Evolutionary conservation across 495 filamentous ascomycete genomes (phyloP), one percentile per base, ranked within the genome.

Genomic region (Tetracladium setigerum): DNA sequence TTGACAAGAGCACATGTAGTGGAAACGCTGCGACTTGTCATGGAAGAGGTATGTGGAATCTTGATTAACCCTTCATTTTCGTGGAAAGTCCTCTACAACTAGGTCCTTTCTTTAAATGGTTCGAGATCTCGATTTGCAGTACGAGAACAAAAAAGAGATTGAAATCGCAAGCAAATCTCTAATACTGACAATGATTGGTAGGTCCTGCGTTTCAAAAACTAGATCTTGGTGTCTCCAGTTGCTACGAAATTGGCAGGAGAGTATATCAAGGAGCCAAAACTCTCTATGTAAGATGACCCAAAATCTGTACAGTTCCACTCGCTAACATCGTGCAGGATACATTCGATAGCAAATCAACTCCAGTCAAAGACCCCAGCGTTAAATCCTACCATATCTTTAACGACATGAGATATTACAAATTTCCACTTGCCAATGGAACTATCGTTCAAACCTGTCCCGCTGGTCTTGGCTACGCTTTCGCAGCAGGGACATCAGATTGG

Each of bases 391-490:
- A 58, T 31, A 75, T 79, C 30, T 87, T 77, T 57, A 72, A 83
- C n/a, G 73, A 89, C 54, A 78, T 78, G 74, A 44, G 46, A 16
- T 76, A 64, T 59, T 74, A 62, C 55, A 63, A 64, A 4, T 95
- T 96, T 58, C 65, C 72, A 15, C 78, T 90, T 10, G 72, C 83
- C 4, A 89, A 95, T 58, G 86, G 85, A 37, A 85, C 81, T 15
- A 67, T 61, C 3, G 77, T 86, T 13, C 78, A 71, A 50, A 95
- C 91, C 5, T 96, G 92, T 60, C 82, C 88, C 30, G 91, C 92
- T 2, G 92, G 87, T 0, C 69, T 98, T n/a, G 92, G 92, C 38
- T 88, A 88, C 52, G 86, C 83, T 8, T 98, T 98, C 64, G 92
- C 92, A 14, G 92, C 84, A 13, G 92, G 92, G 19, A 98, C 92